These are phyloP conservation scores for Penicillium steckii DNA, from an alignment of 495 filamentous ascomycete genomes.

Conservation along the genomic window DNA sequence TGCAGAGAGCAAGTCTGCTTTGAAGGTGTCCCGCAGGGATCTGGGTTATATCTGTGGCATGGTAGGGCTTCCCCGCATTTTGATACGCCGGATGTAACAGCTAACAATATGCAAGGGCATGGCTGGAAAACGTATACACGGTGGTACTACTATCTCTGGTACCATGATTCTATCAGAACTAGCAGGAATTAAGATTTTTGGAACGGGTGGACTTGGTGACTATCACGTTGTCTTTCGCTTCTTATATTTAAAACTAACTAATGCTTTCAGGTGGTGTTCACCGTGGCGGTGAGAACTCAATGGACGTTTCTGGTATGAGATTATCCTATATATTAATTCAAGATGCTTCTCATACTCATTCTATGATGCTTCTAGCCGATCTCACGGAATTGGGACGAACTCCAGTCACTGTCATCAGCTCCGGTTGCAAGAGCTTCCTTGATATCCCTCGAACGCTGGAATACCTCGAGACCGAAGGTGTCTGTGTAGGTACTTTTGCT, in stretches of 20 bases:
- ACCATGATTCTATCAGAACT: slow-evolving; percentile 88
- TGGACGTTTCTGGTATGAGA: slow-evolving; percentile 73
- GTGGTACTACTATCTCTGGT: slow-evolving; percentile 88
- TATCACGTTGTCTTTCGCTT: background rate
- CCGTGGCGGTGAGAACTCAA: slow-evolving; percentile 75
- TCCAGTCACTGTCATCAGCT: slow-evolving; percentile 81
- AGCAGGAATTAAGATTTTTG: slow-evolving; percentile 91
- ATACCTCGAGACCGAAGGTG: slow-evolving; percentile 92
- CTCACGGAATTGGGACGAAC: slow-evolving; percentile 94
- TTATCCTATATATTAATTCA: background rate
- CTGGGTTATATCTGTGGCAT: slow-evolving; percentile 76
- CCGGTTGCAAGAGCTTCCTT: slow-evolving; percentile 93
- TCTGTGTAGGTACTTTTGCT: slow-evolving; percentile 82
- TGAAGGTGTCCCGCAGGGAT: slow-evolving; percentile 86
- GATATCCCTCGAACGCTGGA: slow-evolving; percentile 90
- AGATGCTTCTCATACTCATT: background rate
- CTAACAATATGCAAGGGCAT: slow-evolving; percentile 48
- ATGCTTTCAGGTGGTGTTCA: slow-evolving; percentile 81
- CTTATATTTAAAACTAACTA: slow-evolving; percentile 3
- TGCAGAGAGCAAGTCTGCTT: slow-evolving; percentile 57
- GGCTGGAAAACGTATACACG: slow-evolving; percentile 65
- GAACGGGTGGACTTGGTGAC: slow-evolving; percentile 65
- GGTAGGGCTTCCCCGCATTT: slow-evolving; percentile 47
- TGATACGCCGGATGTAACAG: background rate
- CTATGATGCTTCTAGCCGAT: slow-evolving; percentile 56